Evolutionary conservation across 2,329 filamentous ascomycete genomes (phyloP), one percentile per base, ranked within the genome.

Genomic region (Penicillium sp.): DNA sequence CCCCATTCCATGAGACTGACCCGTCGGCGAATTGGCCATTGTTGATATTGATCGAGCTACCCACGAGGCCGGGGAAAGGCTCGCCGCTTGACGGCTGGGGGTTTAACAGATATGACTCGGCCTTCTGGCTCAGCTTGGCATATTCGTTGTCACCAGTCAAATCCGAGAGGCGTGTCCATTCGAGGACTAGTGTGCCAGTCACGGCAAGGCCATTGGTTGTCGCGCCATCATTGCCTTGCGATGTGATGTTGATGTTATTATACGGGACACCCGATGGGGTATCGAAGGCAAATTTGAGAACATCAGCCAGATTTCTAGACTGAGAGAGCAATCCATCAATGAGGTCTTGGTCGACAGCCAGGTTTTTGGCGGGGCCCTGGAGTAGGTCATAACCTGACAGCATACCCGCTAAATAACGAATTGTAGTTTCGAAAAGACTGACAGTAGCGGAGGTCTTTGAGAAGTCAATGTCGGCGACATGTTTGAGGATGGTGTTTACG

Each of bases 391-490:
- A 81, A 4, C 87, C 90, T 2, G 91, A 89, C 8, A 96, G 69
- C 64, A 96, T 80, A 14, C 91, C 92, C 9, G 85, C 92, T 1
- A 96, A 76, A 66, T 96, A 96, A 24, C 92, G 87, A 67, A 96
- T 96, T 0, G 90, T 96, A 0, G 91, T 95, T 74, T 96, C 92
- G 66, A 96, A 96, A 7, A 96, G 74, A 33, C 88, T 93, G 45
- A 96, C 85, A 9, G 79, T 73, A 1, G 79, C 72, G 2, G 78
- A 66, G 1, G 87, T 89, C 10, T 79, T 76, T 37, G 81, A 81
- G 67, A 90, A 96, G 71, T 95, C 79, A 65, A 95, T 87, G 0
- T 75, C 83, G 0, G 85, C 81, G 42, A 96, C 83, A 67, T 87
- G 87, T 5, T 87, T 78, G 18, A 96, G 73, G 59, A 95, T 92